A percentile compares a stretch with the other conserved stretches of the same genome.
Evolutionary conservation across 164 flowering plant species (phyloP).

Genomic region (Annona squamosa): DNA sequence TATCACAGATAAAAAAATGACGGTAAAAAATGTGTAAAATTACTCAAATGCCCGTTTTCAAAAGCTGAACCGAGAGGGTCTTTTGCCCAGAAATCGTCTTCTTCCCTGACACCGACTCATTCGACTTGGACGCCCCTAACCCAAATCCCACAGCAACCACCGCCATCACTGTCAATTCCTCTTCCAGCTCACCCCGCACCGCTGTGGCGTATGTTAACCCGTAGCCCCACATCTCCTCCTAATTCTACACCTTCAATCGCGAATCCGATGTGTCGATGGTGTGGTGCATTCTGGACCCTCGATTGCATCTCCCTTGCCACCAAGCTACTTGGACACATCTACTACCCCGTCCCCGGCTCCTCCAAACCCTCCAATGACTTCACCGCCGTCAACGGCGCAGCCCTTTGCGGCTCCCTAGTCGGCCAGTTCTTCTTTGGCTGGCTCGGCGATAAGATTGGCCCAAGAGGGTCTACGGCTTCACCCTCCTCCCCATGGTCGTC

Average conservation of each 20-base stretch:
- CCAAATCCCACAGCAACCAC: constrained; percentile 21
- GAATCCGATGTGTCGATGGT: constrained; percentile 82
- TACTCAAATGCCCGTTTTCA: no score
- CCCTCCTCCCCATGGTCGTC: constrained; percentile 43
- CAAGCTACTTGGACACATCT: no score
- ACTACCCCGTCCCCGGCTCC: no score
- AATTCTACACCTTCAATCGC: constrained; percentile 86
- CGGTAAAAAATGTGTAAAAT: no score
- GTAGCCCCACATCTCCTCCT: constrained; percentile 79
- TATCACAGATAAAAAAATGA: no score
- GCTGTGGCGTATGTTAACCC: constrained; percentile 38
- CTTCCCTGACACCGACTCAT: constrained; percentile 31
- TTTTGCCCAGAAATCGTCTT: constrained; percentile 42
- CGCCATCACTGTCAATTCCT: background rate
- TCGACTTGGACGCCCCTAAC: constrained; percentile 20
- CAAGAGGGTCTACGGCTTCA: constrained; percentile 16
- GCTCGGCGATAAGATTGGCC: no score
- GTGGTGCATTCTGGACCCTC: constrained; percentile 53
- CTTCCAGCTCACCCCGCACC: constrained; percentile 18
- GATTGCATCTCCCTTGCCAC: constrained; percentile 13
- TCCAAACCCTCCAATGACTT: no score
- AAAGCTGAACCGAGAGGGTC: background rate
- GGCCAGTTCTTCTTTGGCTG: no score
- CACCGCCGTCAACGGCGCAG: no score
- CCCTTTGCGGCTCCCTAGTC: no score